Percentiles rank a stretch among this genome's conserved stretches.
These are phyloP conservation scores for Mortierella antarctica DNA, from an alignment of 192 early-diverging fungal species.

Conservation along the genomic window DNA sequence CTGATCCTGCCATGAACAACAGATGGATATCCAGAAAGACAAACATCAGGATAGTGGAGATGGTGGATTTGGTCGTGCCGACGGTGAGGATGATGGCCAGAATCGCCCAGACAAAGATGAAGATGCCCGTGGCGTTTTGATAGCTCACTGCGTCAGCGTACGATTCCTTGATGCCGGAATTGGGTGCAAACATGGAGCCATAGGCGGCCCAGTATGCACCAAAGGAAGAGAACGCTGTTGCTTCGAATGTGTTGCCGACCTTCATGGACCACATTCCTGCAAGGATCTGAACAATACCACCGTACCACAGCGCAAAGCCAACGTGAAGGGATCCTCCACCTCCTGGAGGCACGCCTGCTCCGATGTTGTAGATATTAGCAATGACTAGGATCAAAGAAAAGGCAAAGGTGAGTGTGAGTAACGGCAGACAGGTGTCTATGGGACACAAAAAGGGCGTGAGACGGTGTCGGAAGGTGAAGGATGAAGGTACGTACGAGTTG, in stretches of 20 bases:
- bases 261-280: slow-evolving; percentile 90
- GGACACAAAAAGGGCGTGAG: neutral
- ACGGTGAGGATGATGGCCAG: slow-evolving; percentile 40
- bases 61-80: slow-evolving; percentile 32
- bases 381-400: slow-evolving; percentile 54
- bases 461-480: neutral
- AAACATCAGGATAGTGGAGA: slow-evolving; percentile 67
- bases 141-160: slow-evolving; percentile 29
- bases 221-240: slow-evolving; percentile 78
- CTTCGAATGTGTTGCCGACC: slow-evolving; percentile 83
- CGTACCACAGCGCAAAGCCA: slow-evolving; percentile 79
- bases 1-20: slow-evolving; percentile 65
- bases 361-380: slow-evolving; percentile 72
- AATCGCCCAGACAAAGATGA: slow-evolving; percentile 59
- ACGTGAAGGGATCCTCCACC: slow-evolving; percentile 61
- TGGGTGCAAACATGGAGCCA: slow-evolving; percentile 66
- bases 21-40: slow-evolving; percentile 61
- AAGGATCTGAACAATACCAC: slow-evolving; percentile 80
- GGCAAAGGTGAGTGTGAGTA: neutral
- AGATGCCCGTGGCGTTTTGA: slow-evolving; percentile 65
- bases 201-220: slow-evolving; percentile 74
- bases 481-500: slow-evolving; percentile 57
- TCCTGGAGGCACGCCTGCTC: slow-evolving; percentile 65
- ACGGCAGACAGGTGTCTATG: neutral
- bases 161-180: slow-evolving; percentile 56